Base-by-base conservation (phyloP, 78 protist genomes). In the Dictyostelium purpureum region DNA sequence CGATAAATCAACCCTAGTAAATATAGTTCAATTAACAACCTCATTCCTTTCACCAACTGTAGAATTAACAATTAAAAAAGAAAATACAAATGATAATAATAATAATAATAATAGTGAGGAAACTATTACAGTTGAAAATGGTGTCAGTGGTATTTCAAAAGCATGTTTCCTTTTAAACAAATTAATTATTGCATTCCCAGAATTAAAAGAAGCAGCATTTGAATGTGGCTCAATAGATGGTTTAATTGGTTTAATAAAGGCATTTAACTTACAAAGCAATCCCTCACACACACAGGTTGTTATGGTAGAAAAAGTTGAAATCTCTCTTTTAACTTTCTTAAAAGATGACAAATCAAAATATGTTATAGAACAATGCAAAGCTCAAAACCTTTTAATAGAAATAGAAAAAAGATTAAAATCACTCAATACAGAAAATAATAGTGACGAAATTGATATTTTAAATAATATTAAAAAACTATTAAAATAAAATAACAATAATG, bases 21-120 rank as follows among this genome's bases (percentile, higher is more conserved):
- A 26, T 16, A 61, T 85, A 6, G 28, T 73, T 9, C 66, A 74
- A 49, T n/a, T 85, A 1, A 6, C 81, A 0, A 47, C 54, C n/a
- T 56, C 92, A 31, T 85, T 73, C n/a, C 56, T 85, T 16, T 57
- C 92, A 59, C 92, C 92, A 43, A 57, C 59, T 10, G 92, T 85
- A 40, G 92, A 85, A 31, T 28, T 85, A 11, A 38, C 40, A 2
- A 28, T 85, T 5, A 51, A 63, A 37, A 28, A 40, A 6, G 40
- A 51, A 9, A 37, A 26, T 10, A 59, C 19, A 11, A n/a, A n/a
- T n/a, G n/a, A n/a, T n/a, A n/a, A n/a, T n/a, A n/a, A n/a, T n/a
- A 73, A 19, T 4, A 45, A 43, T 11, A 16, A 4, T 18, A 1
- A 5, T 21, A 63, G 77, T 38, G 45, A 33, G 26, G 43, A 31